Percentiles rank a stretch among this genome's conserved stretches.
Conservation (phyloP, 371 early-diverging fungal species). For the Rhizopus stolonifer region DNA sequence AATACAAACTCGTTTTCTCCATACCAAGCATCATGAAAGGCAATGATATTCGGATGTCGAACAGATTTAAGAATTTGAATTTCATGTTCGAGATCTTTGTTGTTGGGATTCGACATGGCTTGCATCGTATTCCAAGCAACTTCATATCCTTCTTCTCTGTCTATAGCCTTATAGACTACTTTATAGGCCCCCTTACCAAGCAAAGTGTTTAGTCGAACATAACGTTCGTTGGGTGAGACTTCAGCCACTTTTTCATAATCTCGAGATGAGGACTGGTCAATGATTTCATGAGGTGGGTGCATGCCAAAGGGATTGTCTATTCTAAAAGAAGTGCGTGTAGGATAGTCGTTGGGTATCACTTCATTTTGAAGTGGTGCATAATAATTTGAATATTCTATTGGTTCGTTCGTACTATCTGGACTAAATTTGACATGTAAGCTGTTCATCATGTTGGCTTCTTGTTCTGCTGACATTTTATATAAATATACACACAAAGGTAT, state of each 20-base stretch:
- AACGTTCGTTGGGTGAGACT: constrained; percentile 44
- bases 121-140: constrained; percentile 79
- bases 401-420: constrained; percentile 10
- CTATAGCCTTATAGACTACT: constrained; percentile 79
- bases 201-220: constrained; percentile 41
- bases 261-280: constrained; percentile 43
- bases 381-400: constrained; percentile 22
- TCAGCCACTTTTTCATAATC: constrained; percentile 47
- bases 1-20: constrained; percentile 62
- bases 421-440: constrained; percentile 12
- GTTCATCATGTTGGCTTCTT: constrained; percentile 1
- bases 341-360: constrained; percentile 12
- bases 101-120: constrained; percentile 25
- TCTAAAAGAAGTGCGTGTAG: constrained; percentile 18
- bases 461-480: neutral
- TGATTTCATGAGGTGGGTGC: constrained; percentile 28
- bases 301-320: constrained; percentile 3
- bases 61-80: constrained; percentile 72
- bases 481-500: neutral
- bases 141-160: constrained; percentile 80
- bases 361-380: constrained; percentile 23
- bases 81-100: constrained; percentile 64
- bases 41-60: constrained; percentile 75
- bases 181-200: constrained; percentile 72
- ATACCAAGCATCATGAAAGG: constrained; percentile 71